These are phyloP conservation scores for Saccharomycopsis sp. DNA, from an alignment of 805 yeast species.

Conservation along the genomic window DNA sequence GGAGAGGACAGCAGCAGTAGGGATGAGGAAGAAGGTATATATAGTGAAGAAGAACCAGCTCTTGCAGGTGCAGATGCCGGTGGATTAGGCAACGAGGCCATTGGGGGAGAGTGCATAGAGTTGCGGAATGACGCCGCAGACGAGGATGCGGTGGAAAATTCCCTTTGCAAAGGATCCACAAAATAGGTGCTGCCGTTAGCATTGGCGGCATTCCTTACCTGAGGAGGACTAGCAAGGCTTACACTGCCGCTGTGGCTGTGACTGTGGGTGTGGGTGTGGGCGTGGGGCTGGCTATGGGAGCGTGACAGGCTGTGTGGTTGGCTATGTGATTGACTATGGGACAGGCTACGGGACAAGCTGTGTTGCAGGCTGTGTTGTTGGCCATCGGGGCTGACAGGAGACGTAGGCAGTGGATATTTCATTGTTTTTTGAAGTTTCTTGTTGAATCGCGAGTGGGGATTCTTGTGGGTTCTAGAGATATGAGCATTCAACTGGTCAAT, in stretches of 20 bases:
- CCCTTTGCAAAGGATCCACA: background rate
- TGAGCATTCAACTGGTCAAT: slow-evolving; percentile 19
- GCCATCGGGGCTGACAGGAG: background rate
- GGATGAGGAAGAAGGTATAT: background rate
- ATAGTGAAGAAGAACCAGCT: background rate
- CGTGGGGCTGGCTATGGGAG: background rate
- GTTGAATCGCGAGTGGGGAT: slow-evolving; percentile 19
- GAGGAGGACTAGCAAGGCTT: background rate
- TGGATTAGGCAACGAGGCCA: background rate
- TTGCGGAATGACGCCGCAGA: background rate
- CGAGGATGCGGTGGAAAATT: no score
- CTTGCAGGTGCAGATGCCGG: slow-evolving; percentile 1
- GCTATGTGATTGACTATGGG: background rate
- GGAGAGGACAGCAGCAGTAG: background rate
- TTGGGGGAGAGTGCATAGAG: background rate
- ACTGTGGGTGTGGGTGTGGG: background rate
- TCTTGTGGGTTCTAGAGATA: slow-evolving; percentile 14
- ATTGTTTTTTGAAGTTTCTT: slow-evolving; percentile 19
- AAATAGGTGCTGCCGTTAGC: background rate
- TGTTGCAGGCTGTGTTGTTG: background rate
- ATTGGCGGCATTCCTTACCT: background rate
- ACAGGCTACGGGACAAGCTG: background rate
- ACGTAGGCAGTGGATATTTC: background rate
- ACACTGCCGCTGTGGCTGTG: background rate
- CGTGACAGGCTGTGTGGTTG: background rate